Evolutionary conservation across 2,329 filamentous ascomycete species (phyloP).

Genomic region (Botrytis pseudocinerea): DNA sequence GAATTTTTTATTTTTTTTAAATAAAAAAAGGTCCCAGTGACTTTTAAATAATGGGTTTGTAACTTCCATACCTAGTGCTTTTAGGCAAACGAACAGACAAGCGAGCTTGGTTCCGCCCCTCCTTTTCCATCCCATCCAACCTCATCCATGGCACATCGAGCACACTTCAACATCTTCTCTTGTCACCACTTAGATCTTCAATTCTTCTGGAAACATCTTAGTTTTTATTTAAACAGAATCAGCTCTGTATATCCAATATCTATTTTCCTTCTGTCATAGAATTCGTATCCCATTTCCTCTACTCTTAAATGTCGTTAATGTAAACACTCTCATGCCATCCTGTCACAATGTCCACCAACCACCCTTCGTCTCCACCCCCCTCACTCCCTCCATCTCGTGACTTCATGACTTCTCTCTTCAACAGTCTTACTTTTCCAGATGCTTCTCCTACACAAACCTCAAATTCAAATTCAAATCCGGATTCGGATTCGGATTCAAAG

Average conservation of each 20-base stretch:
- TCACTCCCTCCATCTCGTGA: conserved; percentile 35
- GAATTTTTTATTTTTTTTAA: too few relatives aligned
- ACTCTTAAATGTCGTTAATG: background rate
- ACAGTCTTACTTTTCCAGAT: conserved; percentile 30
- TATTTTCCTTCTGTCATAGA: background rate
- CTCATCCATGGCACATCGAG: background rate
- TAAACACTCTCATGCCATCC: background rate
- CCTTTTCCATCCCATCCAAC: background rate
- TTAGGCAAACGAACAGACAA: background rate
- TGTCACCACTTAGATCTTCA: background rate
- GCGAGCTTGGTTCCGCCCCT: conserved; percentile 10
- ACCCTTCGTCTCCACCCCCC: background rate
- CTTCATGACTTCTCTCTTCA: conserved; percentile 39
- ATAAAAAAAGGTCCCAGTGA: background rate
- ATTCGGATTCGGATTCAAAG: too few relatives aligned
- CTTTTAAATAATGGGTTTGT: background rate
- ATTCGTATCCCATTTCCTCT: too few relatives aligned
- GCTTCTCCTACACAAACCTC: background rate
- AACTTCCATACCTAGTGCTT: background rate
- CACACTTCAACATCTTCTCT: background rate
- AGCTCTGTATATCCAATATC: background rate
- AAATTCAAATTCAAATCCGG: background rate
- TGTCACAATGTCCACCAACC: conserved; percentile 1
- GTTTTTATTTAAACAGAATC: background rate
- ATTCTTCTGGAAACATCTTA: background rate